Conservation (phyloP, 805 yeast species). For the Candida mattraensis region DNA sequence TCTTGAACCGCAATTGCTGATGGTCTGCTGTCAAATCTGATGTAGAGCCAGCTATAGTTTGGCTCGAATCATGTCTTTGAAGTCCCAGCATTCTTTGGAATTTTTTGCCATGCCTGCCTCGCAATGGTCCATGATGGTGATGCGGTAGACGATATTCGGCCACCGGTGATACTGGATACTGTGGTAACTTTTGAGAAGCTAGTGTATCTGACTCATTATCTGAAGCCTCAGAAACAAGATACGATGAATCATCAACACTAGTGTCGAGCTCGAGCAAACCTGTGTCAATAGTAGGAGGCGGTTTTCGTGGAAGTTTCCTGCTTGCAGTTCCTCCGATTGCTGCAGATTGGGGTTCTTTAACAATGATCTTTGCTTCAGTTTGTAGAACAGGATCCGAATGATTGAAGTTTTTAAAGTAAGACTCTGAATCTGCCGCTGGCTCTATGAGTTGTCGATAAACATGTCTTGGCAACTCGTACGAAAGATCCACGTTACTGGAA, state of each 20-base stretch:
- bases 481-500: slow-evolving; percentile 4
- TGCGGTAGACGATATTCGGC: slow-evolving; percentile 18
- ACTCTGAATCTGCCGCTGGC: no score
- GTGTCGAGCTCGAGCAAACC: slow-evolving; percentile 1
- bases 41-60: slow-evolving; percentile 1
- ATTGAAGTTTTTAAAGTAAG: no score
- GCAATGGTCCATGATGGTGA: slow-evolving; percentile 26
- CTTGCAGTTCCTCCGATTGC: no score
- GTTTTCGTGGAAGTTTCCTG: slow-evolving; percentile 15
- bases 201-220: slow-evolving; percentile 7
- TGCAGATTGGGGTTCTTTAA: no score
- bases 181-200: slow-evolving; percentile 17
- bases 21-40: slow-evolving; percentile 6
- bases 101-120: slow-evolving; percentile 23
- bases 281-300: slow-evolving; percentile 15
- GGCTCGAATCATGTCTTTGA: slow-evolving; percentile 16
- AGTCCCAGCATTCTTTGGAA: slow-evolving; percentile 25
- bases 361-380: no score
- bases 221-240: slow-evolving; percentile 7
- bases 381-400: no score
- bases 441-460: slow-evolving; percentile 3
- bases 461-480: slow-evolving; percentile 5
- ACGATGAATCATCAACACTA: slow-evolving; percentile 5
- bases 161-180: slow-evolving; percentile 21
- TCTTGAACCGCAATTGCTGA: slow-evolving; percentile 43